phyloP scores from a whole-genome alignment of 2,329 filamentous ascomycete species.

The Fusarium sublunatum region DNA sequence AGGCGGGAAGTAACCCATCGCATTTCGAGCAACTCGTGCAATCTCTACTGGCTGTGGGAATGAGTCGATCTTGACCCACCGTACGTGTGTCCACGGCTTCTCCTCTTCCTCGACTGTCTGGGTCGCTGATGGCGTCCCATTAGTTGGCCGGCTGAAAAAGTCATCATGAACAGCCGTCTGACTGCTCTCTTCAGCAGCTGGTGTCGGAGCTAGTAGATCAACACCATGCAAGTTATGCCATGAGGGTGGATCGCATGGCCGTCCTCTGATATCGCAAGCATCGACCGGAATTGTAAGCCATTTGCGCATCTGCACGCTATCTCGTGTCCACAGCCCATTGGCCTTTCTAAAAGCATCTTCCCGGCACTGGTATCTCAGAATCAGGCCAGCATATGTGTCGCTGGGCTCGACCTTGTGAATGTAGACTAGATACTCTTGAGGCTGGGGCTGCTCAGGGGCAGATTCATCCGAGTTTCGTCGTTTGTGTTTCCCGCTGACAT shows the following conservation, averaged over 20 bases:
- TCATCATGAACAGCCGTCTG: constrained; percentile 50
- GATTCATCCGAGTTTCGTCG: constrained; percentile 75
- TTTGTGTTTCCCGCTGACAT: constrained; percentile 69
- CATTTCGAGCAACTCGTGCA: constrained; percentile 80
- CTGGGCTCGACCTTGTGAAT: constrained; percentile 84
- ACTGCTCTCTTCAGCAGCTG: constrained; percentile 48
- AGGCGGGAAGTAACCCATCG: constrained; percentile 91
- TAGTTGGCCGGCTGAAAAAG: constrained; percentile 55
- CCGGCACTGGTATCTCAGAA: constrained; percentile 89
- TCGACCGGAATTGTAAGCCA: constrained; percentile 88
- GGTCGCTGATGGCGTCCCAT: constrained; percentile 48
- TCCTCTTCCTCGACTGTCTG: constrained; percentile 61
- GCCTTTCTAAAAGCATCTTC: constrained; percentile 85
- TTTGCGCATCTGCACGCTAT: constrained; percentile 86
- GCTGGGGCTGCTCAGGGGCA: constrained; percentile 64
- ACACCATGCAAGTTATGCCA: constrained; percentile 54
- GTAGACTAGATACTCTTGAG: constrained; percentile 85
- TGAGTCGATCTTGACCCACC: constrained; percentile 86
- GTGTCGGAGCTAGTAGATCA: constrained; percentile 65
- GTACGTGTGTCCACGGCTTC: constrained; percentile 83
- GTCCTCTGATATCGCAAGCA: constrained; percentile 85
- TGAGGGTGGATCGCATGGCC: constrained; percentile 68
- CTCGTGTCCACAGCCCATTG: constrained; percentile 94
- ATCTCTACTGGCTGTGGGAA: constrained; percentile 80
- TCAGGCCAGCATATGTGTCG: constrained; percentile 91